Base-by-base conservation (phyloP, 2,329 filamentous ascomycete genomes). In the Tolypocladium pustulatum region DNA sequence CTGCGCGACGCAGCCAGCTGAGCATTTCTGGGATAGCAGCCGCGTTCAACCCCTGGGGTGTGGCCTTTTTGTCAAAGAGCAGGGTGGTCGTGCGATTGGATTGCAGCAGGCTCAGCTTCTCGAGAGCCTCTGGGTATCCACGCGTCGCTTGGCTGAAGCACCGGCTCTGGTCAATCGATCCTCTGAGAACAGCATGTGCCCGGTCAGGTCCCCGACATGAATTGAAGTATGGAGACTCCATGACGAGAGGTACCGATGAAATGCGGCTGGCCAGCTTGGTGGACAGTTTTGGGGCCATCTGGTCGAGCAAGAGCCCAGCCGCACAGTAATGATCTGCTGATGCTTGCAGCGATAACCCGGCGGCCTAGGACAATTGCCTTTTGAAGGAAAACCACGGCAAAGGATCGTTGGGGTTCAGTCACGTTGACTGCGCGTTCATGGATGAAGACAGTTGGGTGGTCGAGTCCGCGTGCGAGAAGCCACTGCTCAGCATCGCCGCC, bases 11-110 rank as follows among this genome's bases (percentile, higher is more conserved):
- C 63, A 90, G 84, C 88, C 89, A 96, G 65, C 85, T 82, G 34
- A 86, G 76, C 82, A 94, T 93, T 71, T 96, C 90, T 0, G 90
- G 89, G 55, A 95, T 85, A 8, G 91, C 89, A 58, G 78, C 79
- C 54, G 86, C 79, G 68, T 96, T 95, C 75, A 89, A 74, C 63
- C 78, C 73, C 40, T 70, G 60, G 6, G 65, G 32, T 75, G 56
- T 78, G 76, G 65, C 85, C 75, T 17, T 86, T 57, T 58, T 67
- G 52, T 74, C 70, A 66, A 83, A 83, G 53, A 81, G 75, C 22
- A 72, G 71, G 9, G 77, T 80, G 60, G 89, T 78, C 43, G 87
- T 81, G 65, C 86, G 87, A 71, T 96, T 96, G 58, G 88, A 88
- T 67, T 93, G 88, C 57, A 96, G 80, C 55, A 84, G 83, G 65